A percentile compares a stretch with the other conserved stretches of the same genome.
Conservation (phyloP, 495 filamentous ascomycete genomes). For the Antarctomyces pellizariae region DNA sequence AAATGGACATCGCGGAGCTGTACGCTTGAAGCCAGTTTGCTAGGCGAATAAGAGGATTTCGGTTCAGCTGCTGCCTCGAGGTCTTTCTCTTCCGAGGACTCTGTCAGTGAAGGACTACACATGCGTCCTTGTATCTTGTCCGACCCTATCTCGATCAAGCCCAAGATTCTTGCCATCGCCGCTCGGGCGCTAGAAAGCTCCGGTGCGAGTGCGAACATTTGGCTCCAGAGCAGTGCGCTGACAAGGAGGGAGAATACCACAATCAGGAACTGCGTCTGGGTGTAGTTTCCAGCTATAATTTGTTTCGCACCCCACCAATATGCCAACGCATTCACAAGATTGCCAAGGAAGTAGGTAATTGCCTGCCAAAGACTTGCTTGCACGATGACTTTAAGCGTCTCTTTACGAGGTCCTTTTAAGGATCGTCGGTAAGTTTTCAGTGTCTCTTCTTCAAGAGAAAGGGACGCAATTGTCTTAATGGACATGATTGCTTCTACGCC, state of each 20-base stretch:
- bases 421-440: constrained; percentile 18
- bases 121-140: constrained; percentile 3
- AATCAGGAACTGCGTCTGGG: constrained; percentile 38
- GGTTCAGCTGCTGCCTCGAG: background rate
- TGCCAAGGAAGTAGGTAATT: constrained; percentile 26
- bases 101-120: constrained; percentile 2
- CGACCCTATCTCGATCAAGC: constrained; percentile 17
- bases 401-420: constrained; percentile 18
- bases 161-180: constrained; percentile 22
- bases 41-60: constrained; percentile 1
- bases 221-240: constrained; percentile 34
- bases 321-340: constrained; percentile 37
- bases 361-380: constrained; percentile 30
- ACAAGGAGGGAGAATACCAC: constrained; percentile 34
- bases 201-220: constrained; percentile 39
- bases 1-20: constrained; percentile 20
- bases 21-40: background rate
- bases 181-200: constrained; percentile 31
- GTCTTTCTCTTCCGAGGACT: background rate
- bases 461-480: constrained; percentile 30
- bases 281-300: constrained; percentile 29
- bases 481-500: constrained; percentile 29
- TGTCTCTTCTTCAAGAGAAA: constrained; percentile 28
- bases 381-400: constrained; percentile 9
- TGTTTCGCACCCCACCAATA: constrained; percentile 43